Evolutionary conservation across 1,284 basidiomycete species (phyloP), one percentile per base, ranked within the genome.

Genomic region (Volvariella volvacea): DNA sequence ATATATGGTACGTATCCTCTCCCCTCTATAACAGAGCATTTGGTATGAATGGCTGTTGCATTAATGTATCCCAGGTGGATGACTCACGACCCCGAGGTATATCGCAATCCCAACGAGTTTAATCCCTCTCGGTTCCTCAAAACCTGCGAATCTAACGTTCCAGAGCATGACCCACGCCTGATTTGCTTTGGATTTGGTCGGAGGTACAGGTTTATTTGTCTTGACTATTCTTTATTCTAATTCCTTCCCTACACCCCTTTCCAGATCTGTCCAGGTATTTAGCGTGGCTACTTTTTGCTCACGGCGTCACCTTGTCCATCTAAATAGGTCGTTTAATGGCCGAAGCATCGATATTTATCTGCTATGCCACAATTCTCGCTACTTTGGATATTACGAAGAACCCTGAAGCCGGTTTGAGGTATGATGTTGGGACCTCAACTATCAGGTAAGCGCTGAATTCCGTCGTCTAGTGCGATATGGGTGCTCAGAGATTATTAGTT

Each of bases 251-350:
- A n/a, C n/a, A n/a, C 15, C 10, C 10, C 10, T 28, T 28, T 28
- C 25, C 54, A 60, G 4, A 50, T 62, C 15, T 66, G 64, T 42
- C 61, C 62, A 3, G 64, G 64, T 0, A 50, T 45, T 58, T 28
- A n/a, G n/a, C n/a, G n/a, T 12, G 12, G 12, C 25, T 6, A 28
- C 25, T n/a, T 12, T 6, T 28, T 12, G 12, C 12, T 28, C 25
- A 12, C 25, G n/a, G 12, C 25, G 12, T 6, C 12, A 12, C n/a
- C 6, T 12, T 6, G 12, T 28, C 12, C 12, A 17, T 17, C 31
- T 4, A 36, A 28, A 28, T 28, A 42, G 44, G 43, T 14, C 17
- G 38, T 4, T 40, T 39, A 22, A 33, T 45, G 15, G 42, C 39
- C 1, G 31, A 41, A 40, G 32, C 43, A 9, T 41, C 33, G 4